phyloP scores from a whole-genome alignment of 371 early-diverging fungal species.

The Blakeslea trispora region DNA sequence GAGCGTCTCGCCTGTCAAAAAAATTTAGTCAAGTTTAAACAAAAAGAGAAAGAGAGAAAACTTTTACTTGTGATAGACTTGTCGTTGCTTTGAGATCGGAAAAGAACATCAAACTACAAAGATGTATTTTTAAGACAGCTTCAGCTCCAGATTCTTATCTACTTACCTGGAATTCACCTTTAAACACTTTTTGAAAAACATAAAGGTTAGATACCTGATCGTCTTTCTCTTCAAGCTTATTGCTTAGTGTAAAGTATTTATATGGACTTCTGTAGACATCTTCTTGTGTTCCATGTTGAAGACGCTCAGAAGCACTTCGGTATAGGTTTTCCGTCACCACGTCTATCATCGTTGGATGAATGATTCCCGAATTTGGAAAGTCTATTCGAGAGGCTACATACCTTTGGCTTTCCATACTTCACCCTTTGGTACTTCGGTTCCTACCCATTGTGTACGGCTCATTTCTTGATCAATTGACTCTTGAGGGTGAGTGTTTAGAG shows the following conservation, averaged over 20 bases:
- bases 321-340: slow-evolving; percentile 30
- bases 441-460: slow-evolving; percentile 51
- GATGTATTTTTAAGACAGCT: too few relatives aligned
- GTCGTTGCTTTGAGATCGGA: slow-evolving; percentile 48
- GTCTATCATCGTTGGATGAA: too few relatives aligned
- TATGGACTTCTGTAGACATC: slow-evolving; percentile 30
- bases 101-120: slow-evolving; percentile 61
- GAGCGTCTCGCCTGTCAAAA: slow-evolving; percentile 30
- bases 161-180: slow-evolving; percentile 65
- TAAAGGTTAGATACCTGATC: slow-evolving; percentile 53
- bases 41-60: too few relatives aligned
- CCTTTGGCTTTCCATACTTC: slow-evolving; percentile 55
- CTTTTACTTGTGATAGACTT: slow-evolving; percentile 29
- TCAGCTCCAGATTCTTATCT: too few relatives aligned
- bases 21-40: too few relatives aligned
- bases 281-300: slow-evolving; percentile 19
- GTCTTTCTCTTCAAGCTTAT: slow-evolving; percentile 34
- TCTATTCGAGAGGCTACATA: too few relatives aligned
- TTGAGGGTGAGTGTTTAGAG: slow-evolving; percentile 30
- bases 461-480: slow-evolving; percentile 35
- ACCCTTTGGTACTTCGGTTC: slow-evolving; percentile 39
- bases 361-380: background rate
- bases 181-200: slow-evolving; percentile 59
- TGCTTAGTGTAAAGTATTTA: slow-evolving; percentile 40
- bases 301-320: slow-evolving; percentile 22